phyloP scores from a whole-genome alignment of 352 stramenopile species.

The Globisporangium heterothallicum region DNA sequence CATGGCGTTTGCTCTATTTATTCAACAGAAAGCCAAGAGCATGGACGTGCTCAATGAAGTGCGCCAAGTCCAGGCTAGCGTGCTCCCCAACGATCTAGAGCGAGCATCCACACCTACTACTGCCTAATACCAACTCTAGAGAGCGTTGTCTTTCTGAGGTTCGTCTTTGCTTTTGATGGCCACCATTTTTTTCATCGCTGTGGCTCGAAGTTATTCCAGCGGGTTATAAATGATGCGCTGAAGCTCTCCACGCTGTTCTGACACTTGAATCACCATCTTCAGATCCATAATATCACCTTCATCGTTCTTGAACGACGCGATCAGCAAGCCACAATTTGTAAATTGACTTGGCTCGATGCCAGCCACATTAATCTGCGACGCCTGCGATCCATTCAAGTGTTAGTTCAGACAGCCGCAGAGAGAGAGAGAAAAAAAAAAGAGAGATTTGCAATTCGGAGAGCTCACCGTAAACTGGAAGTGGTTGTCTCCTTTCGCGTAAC shows the following conservation, averaged over 20 bases:
- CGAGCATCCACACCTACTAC: constrained; percentile 12
- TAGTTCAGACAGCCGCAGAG: constrained; percentile 1
- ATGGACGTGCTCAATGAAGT: constrained; percentile 40
- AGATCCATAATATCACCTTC: constrained; percentile 76
- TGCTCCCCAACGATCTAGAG: constrained; percentile 14
- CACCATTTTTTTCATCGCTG: background rate
- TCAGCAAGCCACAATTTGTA: constrained; percentile 85
- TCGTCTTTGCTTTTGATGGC: background rate
- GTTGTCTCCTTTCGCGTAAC: constrained; percentile 67
- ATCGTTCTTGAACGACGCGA: constrained; percentile 70
- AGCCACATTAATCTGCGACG: constrained; percentile 59
- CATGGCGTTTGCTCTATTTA: background rate
- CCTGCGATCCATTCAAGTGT: constrained; percentile 17
- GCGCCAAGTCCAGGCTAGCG: constrained; percentile 24
- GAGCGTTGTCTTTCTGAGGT: background rate
- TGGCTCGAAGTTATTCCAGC: constrained; percentile 44
- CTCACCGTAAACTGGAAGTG: constrained; percentile 84
- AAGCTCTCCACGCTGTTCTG: constrained; percentile 56
- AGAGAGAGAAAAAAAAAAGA: background rate
- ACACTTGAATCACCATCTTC: constrained; percentile 89
- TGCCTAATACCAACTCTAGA: background rate
- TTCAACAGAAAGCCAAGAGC: constrained; percentile 28
- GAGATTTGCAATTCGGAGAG: too few relatives aligned
- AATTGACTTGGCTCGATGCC: constrained; percentile 79
- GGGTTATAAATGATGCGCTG: constrained; percentile 88